Conservation (phyloP, 2,329 filamentous ascomycete species). For the Aspergillus piperis region DNA sequence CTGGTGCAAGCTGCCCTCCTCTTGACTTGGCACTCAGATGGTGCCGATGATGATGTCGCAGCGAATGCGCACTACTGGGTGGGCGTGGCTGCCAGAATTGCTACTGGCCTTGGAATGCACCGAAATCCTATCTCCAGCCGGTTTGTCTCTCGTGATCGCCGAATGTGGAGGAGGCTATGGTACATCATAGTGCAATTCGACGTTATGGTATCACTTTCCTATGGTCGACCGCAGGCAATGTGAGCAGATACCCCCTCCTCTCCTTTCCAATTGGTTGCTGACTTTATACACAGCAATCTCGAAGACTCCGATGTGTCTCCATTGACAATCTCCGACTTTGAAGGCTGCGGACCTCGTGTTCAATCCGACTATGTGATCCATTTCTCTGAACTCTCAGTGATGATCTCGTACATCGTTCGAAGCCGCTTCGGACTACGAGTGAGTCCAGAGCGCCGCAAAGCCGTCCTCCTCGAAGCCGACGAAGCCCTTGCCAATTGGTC, state of each 20-base stretch:
- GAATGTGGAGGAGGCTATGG: constrained; percentile 48
- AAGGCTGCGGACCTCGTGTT: constrained; percentile 49
- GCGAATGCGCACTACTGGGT: constrained; percentile 58
- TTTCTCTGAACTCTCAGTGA: constrained; percentile 53
- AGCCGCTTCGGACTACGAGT: constrained; percentile 46
- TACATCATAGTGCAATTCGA: constrained; percentile 49
- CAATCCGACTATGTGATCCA: constrained; percentile 50
- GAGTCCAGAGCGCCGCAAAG: constrained; percentile 43
- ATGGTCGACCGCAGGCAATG: constrained; percentile 57
- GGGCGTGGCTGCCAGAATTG: constrained; percentile 55
- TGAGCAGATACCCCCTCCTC: constrained; percentile 25
- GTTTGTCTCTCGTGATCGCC: constrained; percentile 44
- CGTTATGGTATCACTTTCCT: constrained; percentile 47
- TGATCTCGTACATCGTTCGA: constrained; percentile 50
- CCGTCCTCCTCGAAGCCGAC: constrained; percentile 44
- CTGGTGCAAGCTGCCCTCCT: constrained; percentile 58
- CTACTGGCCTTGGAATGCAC: constrained; percentile 58
- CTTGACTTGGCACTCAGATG: constrained; percentile 58
- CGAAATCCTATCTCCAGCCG: constrained; percentile 45
- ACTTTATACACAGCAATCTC: constrained; percentile 38
- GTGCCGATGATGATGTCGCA: constrained; percentile 55
- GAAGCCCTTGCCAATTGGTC: constrained; percentile 47
- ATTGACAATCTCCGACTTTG: constrained; percentile 49
- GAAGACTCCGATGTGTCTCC: constrained; percentile 55
- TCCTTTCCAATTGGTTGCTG: background rate